Percentiles rank a stretch among this genome's conserved stretches.
phyloP scores from a whole-genome alignment of 2,329 filamentous ascomycete species.

The Ophiostoma perfectum region DNA sequence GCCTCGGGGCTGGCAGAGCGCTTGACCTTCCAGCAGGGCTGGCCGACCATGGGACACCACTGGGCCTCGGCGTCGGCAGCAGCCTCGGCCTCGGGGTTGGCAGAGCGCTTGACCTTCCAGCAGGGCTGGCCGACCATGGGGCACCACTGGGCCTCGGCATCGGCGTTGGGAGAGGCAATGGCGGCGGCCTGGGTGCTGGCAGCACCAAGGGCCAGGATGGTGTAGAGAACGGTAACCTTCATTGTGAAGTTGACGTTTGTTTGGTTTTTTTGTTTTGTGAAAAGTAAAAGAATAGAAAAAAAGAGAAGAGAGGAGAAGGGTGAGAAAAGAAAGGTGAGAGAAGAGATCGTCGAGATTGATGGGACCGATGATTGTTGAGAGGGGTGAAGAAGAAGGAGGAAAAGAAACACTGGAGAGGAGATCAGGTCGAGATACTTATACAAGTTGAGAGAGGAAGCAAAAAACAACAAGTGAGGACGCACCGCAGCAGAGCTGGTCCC shows the following conservation, averaged over 20 bases:
- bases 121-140: constrained; percentile 40
- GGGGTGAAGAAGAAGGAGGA: constrained; percentile 2
- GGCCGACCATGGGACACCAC: constrained; percentile 36
- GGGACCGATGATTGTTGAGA: constrained; percentile 7
- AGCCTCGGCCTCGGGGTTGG: constrained; percentile 27
- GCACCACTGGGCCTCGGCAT: constrained; percentile 25
- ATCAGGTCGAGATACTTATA: constrained; percentile 9
- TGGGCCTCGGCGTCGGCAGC: constrained; percentile 22
- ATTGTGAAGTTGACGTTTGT: constrained; percentile 17
- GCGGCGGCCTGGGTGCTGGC: constrained; percentile 25
- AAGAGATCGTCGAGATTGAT: constrained; percentile 1
- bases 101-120: constrained; percentile 29
- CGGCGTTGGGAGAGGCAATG: constrained; percentile 23
- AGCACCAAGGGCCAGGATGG: constrained; percentile 24
- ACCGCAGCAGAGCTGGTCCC: no score
- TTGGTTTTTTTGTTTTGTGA: constrained; percentile 1
- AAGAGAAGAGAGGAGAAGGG: not conserved
- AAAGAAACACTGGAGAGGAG: not conserved
- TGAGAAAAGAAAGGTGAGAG: constrained; percentile 1
- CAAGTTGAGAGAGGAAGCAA: not conserved
- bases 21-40: constrained; percentile 34
- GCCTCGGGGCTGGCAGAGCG: constrained; percentile 8
- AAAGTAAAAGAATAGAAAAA: not conserved
- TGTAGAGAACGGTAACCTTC: constrained; percentile 26
- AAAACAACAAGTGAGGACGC: not conserved